Evolutionary conservation across 345 rosid genomes (phyloP), one percentile per base, ranked within the genome.

Genomic region (Triadica sebifera): DNA sequence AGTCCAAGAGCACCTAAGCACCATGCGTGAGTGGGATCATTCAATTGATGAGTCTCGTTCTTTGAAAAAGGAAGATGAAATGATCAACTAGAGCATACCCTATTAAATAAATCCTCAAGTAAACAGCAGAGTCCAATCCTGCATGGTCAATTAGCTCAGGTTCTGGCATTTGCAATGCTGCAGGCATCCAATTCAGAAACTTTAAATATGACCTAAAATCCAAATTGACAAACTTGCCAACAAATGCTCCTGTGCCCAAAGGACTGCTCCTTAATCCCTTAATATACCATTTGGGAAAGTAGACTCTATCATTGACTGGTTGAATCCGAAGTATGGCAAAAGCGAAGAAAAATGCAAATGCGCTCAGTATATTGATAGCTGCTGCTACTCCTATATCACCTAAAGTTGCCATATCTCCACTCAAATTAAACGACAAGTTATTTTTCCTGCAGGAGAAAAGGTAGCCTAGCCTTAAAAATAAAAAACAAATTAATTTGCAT

Each of bases 111-210:
- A 94, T 90, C 84, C 98, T 87, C 74, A 94, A 77, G 74, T 89
- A 94, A 77, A 92, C 88, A 66, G 88, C 95, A 24, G 97, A 92
- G 81, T 94, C 98, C 78, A 92, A 81, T 13, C 98, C 98, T 0
- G 97, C 97, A 59, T 94, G 98, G 65, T 92, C 89, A 41, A 88
- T 87, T 34, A 94, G 85, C 82, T 94, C 98, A 51, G 90, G 93
- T 77, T 94, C 98, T 7, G 98, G 97, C 97, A 92, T 92, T 79
- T 83, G 89, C 60, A 94, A 69, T 1, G 98, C 98, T 25, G 82
- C 93, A 13, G 94, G 95, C 97, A 94, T 94, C 98, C 98, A 94
- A 73, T 78, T 88, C 59, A 94, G 84, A 80, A 94, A 94, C 69
- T 80, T 86, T 37, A 80, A 19, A 75, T 94, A 94, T 8, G 91